Base-by-base conservation (phyloP, 78 protist species). In the Trichosphaerium sp. region DNA sequence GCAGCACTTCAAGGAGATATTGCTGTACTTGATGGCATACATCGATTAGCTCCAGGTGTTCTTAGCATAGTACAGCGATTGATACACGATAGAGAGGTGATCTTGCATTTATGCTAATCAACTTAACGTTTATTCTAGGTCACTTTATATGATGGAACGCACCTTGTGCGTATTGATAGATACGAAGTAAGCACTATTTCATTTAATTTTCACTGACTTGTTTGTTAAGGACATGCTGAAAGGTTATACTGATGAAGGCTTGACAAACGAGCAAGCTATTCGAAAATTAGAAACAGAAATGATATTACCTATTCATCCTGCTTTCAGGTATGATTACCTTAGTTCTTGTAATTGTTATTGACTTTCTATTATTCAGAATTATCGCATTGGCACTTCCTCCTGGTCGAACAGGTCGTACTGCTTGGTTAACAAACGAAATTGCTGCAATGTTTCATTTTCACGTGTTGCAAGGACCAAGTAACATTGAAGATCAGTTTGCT, bases 21-120 rank as follows among this genome's bases (percentile, higher is more conserved):
- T 3, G 59, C 4, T n/a, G 68, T 83, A 11, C 74, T 87, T 10
- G 88, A 88, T 42, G 88, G 88, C 49, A 37, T 81, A 3, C 75
- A 82, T 59, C 44, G 66, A 25, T 58, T 76, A 25, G 1, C 65
- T 4, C n/a, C 41, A 14, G 61, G 55, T 32, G 29, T 54, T 14
- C 52, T 65, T 23, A 47, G 62, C 14, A 31, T 35, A 7, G 26
- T 74, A 31, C 65, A 65, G 23, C 3, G 70, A 0, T 57, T 75
- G 32, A 5, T 67, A 1, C 49, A 32, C 18, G 74, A 56, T 37
- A 1, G 31, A 41, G 40, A n/a, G 78, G 47, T 21, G 5, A 47
- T 8, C 38, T 72, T 25, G 38, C 69, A 15, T 32, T 8, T 51
- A 23, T 58, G 43, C n/a, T 44, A 44, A 15, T 18, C 26, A 44